A percentile compares a stretch with the other conserved stretches of the same genome.
phyloP scores from a whole-genome alignment of 2,329 filamentous ascomycete species.

The Thermomyces lanuginosus region DNA sequence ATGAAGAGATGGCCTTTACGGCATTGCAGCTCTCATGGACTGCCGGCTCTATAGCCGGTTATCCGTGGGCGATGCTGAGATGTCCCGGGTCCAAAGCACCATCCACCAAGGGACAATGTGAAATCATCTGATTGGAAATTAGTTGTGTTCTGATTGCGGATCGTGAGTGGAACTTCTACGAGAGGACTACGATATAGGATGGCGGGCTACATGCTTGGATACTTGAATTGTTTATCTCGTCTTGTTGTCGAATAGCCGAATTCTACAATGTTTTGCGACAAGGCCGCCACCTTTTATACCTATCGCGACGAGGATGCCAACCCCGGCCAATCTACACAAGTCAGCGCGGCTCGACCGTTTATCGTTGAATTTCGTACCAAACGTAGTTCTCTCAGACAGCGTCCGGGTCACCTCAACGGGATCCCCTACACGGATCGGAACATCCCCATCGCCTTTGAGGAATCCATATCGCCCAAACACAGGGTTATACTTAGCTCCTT shows the following conservation, averaged over 20 bases:
- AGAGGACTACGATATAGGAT: too few relatives aligned
- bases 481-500: slow-evolving; percentile 50
- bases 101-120: slow-evolving; percentile 48
- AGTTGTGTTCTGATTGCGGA: slow-evolving; percentile 4
- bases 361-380: slow-evolving; percentile 28
- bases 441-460: slow-evolving; percentile 24
- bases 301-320: slow-evolving; percentile 6
- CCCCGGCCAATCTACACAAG: slow-evolving; percentile 19
- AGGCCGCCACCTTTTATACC: neutral
- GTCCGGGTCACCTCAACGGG: slow-evolving; percentile 37
- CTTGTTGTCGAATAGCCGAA: slow-evolving; percentile 1
- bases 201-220: too few relatives aligned
- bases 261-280: slow-evolving; percentile 1
- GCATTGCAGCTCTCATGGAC: slow-evolving; percentile 38
- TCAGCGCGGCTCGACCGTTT: slow-evolving; percentile 4
- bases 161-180: neutral
- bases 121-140: slow-evolving; percentile 40
- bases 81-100: slow-evolving; percentile 48
- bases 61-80: slow-evolving; percentile 42
- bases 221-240: too few relatives aligned
- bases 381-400: slow-evolving; percentile 37
- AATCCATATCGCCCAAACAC: slow-evolving; percentile 62
- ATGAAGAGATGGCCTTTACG: slow-evolving; percentile 54
- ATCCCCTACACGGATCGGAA: slow-evolving; percentile 39
- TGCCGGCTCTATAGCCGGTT: slow-evolving; percentile 27